A percentile compares a stretch with the other conserved stretches of the same genome.
These are phyloP conservation scores for Microstegium vimineum DNA, from an alignment of 176 grass and related monocot species.

Conservation along the genomic window DNA sequence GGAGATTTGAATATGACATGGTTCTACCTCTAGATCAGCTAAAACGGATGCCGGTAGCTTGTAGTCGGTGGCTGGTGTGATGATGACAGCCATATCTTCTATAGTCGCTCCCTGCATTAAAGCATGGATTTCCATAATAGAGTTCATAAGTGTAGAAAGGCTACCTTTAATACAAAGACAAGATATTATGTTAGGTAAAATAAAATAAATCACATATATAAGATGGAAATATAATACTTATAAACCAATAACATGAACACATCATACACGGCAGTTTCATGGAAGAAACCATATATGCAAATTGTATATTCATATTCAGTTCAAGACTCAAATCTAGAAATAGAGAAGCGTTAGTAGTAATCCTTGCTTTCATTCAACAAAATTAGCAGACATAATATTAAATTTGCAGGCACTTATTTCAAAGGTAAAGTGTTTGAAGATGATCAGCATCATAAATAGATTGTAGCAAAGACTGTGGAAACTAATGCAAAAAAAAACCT, in stretches of 20 bases:
- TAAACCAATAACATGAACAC: background rate
- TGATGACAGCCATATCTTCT: constrained; percentile 71
- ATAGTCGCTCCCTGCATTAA: constrained; percentile 71
- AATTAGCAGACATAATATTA: background rate
- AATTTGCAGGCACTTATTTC: background rate
- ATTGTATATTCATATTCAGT: background rate
- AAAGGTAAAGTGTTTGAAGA: background rate
- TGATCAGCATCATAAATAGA: background rate
- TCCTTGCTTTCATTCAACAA: background rate
- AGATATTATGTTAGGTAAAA: background rate
- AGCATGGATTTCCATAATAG: background rate
- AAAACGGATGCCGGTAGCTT: constrained; percentile 47
- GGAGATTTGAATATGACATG: constrained; percentile 2
- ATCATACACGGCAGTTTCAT: background rate
- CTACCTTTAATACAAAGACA: background rate
- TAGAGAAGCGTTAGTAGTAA: background rate
- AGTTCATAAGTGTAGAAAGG: background rate
- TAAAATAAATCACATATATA: background rate
- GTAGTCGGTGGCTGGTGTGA: constrained; percentile 60
- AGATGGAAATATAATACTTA: background rate
- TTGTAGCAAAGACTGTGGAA: background rate
- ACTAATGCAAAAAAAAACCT: background rate
- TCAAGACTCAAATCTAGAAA: background rate
- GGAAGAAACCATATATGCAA: background rate
- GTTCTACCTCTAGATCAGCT: constrained; percentile 43